Conservation (phyloP, 1,284 basidiomycete genomes). For the Trametes versicolor region DNA sequence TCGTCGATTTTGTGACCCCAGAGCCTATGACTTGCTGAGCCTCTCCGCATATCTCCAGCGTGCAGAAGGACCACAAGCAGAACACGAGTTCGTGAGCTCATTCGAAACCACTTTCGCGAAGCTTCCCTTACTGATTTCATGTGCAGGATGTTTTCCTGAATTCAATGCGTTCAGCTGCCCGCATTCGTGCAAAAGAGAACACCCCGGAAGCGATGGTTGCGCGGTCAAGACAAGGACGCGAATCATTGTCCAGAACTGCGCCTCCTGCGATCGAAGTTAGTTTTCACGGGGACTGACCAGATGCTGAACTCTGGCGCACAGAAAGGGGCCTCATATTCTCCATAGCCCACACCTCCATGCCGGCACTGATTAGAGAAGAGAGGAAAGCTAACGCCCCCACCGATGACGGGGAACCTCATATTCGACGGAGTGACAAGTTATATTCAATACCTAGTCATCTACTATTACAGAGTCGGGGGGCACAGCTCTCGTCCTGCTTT, state of each 20-base stretch:
- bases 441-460: too few relatives aligned
- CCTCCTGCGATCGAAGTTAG: not conserved
- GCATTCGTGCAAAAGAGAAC: conserved; percentile 36
- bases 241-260: conserved; percentile 27
- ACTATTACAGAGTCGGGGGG: too few relatives aligned
- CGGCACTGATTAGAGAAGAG: conserved; percentile 40
- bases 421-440: conserved; percentile 30
- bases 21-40: too few relatives aligned
- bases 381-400: conserved; percentile 37
- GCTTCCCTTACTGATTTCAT: too few relatives aligned
- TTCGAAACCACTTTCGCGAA: conserved; percentile 47
- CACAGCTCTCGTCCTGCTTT: too few relatives aligned
- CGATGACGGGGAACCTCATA: conserved; percentile 22
- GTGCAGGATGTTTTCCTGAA: conserved; percentile 41
- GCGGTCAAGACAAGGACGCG: conserved; percentile 33
- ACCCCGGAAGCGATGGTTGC: conserved; percentile 35
- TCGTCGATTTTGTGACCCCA: too few relatives aligned
- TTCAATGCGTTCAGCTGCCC: conserved; percentile 36
- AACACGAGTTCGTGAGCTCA: conserved; percentile 47
- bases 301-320: too few relatives aligned
- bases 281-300: too few relatives aligned
- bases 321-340: too few relatives aligned
- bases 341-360: conserved; percentile 40
- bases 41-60: too few relatives aligned
- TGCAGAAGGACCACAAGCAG: too few relatives aligned